These are phyloP conservation scores for Funneliformis geosporum DNA, from an alignment of 192 early-diverging fungal genomes.

Conservation along the genomic window DNA sequence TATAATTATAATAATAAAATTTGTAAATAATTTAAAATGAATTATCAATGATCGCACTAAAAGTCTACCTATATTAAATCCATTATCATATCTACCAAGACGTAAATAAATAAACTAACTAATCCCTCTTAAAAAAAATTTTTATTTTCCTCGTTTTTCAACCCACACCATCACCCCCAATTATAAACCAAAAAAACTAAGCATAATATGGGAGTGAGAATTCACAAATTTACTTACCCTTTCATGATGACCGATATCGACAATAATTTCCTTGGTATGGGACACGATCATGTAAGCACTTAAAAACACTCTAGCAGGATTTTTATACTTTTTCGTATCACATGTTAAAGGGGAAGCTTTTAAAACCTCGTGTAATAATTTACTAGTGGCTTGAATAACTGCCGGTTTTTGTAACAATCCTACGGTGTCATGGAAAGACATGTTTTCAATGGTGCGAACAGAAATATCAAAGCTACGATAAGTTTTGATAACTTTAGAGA, in stretches of 20 bases:
- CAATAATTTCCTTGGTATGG: conserved; percentile 64
- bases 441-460: background rate
- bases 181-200: no score
- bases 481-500: background rate
- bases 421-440: conserved; percentile 19
- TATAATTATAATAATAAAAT: no score
- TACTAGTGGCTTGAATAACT: conserved; percentile 44
- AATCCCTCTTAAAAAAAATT: no score
- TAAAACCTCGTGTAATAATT: conserved; percentile 35
- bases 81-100: background rate
- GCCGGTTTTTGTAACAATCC: conserved; percentile 22
- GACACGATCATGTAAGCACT: conserved; percentile 71
- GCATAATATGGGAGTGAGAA: background rate
- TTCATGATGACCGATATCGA: conserved; percentile 51
- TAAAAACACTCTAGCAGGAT: conserved; percentile 67
- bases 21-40: background rate
- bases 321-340: conserved; percentile 41
- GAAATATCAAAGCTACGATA: conserved; percentile 24
- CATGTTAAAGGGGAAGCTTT: conserved; percentile 31
- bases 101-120: background rate
- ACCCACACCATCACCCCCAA: no score
- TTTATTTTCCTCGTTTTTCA: no score
- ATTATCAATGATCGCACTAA: background rate
- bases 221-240: conserved; percentile 43
- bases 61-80: background rate